Conservation (phyloP, 2,329 filamentous ascomycete genomes). For the Teratosphaeria viscida region DNA sequence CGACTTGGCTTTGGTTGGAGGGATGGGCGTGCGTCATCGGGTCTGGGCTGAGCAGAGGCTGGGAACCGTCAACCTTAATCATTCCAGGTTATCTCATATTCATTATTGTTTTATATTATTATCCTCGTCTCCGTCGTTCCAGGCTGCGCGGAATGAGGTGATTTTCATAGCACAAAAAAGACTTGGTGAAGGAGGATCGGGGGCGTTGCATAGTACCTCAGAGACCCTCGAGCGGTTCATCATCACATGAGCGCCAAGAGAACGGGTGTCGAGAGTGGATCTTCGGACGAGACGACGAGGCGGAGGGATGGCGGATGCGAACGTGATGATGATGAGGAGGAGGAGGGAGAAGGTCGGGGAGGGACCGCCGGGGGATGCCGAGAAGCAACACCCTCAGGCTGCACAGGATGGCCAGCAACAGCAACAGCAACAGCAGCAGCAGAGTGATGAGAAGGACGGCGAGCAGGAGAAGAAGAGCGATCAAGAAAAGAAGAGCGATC, state of each 20-base stretch:
- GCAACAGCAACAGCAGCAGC: background rate
- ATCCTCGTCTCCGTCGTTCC: background rate
- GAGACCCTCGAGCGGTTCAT: background rate
- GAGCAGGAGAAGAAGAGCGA: background rate
- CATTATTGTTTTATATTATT: background rate
- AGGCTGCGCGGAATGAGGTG: background rate
- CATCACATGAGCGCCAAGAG: background rate
- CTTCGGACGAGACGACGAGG: background rate
- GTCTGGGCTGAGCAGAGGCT: background rate
- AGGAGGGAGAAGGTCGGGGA: background rate
- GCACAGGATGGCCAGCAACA: background rate
- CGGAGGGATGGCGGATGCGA: too few relatives aligned
- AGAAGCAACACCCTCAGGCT: background rate
- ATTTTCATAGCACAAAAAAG: background rate
- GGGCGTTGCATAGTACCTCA: too few relatives aligned
- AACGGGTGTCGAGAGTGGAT: background rate
- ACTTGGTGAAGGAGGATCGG: background rate
- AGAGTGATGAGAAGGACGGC: background rate
- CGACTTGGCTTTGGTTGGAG: background rate
- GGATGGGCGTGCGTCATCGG: background rate
- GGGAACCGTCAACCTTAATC: background rate
- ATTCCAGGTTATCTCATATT: background rate
- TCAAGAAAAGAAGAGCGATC: constrained; percentile 17
- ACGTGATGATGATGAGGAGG: background rate
- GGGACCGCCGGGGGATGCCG: background rate